phyloP scores from a whole-genome alignment of 2,329 filamentous ascomycete species.

The Ophiostoma triangulosporum region DNA sequence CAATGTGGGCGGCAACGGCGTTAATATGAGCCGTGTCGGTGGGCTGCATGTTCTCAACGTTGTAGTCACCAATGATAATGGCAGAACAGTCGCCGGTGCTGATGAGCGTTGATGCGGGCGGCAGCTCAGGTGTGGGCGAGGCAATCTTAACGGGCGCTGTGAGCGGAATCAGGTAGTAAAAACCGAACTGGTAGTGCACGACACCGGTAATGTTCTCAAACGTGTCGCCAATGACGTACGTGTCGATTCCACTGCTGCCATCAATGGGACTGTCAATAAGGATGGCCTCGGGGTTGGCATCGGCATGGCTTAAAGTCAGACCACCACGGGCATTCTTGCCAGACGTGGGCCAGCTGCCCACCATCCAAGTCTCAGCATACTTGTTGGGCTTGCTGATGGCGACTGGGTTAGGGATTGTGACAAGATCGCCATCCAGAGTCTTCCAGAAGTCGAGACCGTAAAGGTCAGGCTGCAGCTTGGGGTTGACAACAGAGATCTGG shows the following conservation, averaged over 20 bases:
- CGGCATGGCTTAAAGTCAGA: conserved; percentile 46
- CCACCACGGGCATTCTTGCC: conserved; percentile 50
- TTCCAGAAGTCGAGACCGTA: conserved; percentile 67
- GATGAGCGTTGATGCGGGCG: conserved; percentile 36
- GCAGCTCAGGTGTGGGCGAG: conserved; percentile 30
- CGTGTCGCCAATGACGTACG: conserved; percentile 50
- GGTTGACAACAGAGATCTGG: conserved; percentile 45
- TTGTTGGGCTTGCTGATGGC: conserved; percentile 47
- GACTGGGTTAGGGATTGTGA: conserved; percentile 44
- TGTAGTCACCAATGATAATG: conserved; percentile 54
- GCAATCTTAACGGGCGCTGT: conserved; percentile 37
- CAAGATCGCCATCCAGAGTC: conserved; percentile 51
- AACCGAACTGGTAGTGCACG: conserved; percentile 51
- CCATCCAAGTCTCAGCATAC: conserved; percentile 57
- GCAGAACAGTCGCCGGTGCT: conserved; percentile 44
- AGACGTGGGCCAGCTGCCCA: conserved; percentile 49
- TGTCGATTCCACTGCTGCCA: conserved; percentile 43
- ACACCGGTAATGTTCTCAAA: conserved; percentile 56
- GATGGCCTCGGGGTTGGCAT: conserved; percentile 58
- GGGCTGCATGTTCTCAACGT: conserved; percentile 54
- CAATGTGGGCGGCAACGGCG: conserved; percentile 51
- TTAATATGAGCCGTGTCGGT: conserved; percentile 36
- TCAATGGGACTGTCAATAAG: conserved; percentile 52
- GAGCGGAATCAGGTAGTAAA: conserved; percentile 53
- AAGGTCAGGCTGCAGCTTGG: conserved; percentile 41